Evolutionary conservation across 768 basidiomycete genomes (phyloP), one percentile per base, ranked within the genome.

Genomic region (Dioszegia crocea): DNA sequence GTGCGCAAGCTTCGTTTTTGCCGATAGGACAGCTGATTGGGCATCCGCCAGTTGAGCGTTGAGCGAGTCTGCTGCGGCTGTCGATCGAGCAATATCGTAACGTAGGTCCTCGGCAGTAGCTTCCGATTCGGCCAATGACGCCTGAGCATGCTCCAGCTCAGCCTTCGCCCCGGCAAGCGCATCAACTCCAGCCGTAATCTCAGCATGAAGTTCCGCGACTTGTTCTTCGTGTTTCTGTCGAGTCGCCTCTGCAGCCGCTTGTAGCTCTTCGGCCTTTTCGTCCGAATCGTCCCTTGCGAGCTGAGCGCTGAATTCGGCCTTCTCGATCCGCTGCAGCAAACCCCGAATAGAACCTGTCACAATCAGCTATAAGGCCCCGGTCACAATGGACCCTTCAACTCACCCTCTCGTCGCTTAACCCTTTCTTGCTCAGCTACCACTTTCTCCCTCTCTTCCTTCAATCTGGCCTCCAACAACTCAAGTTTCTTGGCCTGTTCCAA

Each of bases 401-500:
- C 21, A 53, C 51, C 39, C 17, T 53, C 51, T 40, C 51, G 29
- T 8, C 51, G 51, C 24, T 40, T 40, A 3, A 53, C 51, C 26
- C 51, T 23, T 10, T 53, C 51, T 17, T 39, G 29, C 50, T 51
- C 50, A 23, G 50, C 50, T 12, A 23, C 33, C 10, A 51, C 50
- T 4, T 36, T 39, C 50, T 36, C 50, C 39, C 39, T 39, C 39
- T 53, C 51, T 14, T 39, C 51, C 24, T 53, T 53, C 36, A 53
- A 27, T 29, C 51, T 53, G 4, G 23, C 38, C 24, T 53, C 51
- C 14, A 53, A 24, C 36, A 53, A 16, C 51, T 53, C 51, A 19
- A 53, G 23, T 38, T 53, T 53, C 39, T 53, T 53, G 12, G n/a
- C 33, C 39, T 53, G 51, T 16, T 53, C 51, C 4, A 53, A 38